Evolutionary conservation across 208 protist species (phyloP), one percentile per base, ranked within the genome.

Genomic region (Strigomonas oncopelti): DNA sequence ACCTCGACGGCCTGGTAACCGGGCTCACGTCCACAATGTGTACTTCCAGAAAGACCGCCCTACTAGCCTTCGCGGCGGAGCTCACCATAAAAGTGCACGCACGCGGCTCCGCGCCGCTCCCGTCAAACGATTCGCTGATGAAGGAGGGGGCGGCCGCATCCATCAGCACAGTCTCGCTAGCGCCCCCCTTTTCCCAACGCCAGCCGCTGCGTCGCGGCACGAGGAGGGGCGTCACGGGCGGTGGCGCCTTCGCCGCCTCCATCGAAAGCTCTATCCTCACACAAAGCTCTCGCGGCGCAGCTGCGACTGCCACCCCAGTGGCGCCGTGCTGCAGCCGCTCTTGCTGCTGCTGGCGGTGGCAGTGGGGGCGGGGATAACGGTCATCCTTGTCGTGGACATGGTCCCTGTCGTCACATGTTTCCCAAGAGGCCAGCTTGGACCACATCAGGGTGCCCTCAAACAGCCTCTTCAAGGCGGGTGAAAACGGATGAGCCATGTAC

Each of bases 21-120:
- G 38, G 34, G 14, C 16, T 24, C 20, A 18, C 18, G 5, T 55
- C 68, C 11, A 80, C 46, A 20, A 92, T 75, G 61, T 87, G 81
- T 1, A 90, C 62, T 68, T 95, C 87, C 16, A 95, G 74, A 65
- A 95, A 93, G 34, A 93, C 81, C 4, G 83, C 82, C 45, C 77
- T 56, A 9, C 77, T 56, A 9, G 61, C 13, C 27, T 80, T 82
- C 14, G 83, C 85, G 3, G 72, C 11, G n/a, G 18, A 32, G 48
- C 5, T 75, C 18, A 84, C 85, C 59, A 78, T 74, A 45, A 95
- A 79, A 32, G 80, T 60, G 18, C 85, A 93, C 46, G 73, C 87
- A 46, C 86, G 83, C 38, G 79, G 83, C 62, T 78, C 82, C 0
- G 66, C 57, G 31, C 56, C 52, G 32, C 71, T 69, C 71, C 78